phyloP scores from a whole-genome alignment of 2,329 filamentous ascomycete genomes.

The Neocatenulostroma microsporum region DNA sequence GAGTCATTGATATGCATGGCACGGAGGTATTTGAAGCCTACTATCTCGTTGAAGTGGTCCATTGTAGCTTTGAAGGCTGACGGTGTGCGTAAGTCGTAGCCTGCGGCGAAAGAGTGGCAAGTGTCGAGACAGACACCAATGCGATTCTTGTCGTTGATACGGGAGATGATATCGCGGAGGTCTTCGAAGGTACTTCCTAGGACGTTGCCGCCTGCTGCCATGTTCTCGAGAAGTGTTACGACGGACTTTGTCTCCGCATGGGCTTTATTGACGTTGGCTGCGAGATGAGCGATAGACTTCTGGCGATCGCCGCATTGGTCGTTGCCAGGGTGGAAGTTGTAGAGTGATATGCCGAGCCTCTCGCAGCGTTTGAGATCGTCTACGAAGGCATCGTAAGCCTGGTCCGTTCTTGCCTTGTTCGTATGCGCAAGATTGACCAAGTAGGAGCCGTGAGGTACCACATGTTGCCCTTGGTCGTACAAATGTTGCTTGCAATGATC shows the following conservation, averaged over 20 bases:
- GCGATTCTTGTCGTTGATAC: conserved; percentile 70
- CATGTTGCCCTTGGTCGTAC: conserved; percentile 64
- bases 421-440: conserved; percentile 90
- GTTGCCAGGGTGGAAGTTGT: conserved; percentile 95
- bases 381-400: conserved; percentile 78
- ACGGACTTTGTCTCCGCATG: conserved; percentile 66
- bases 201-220: conserved; percentile 84
- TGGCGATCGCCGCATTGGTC: conserved; percentile 56
- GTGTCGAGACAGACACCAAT: conserved; percentile 96
- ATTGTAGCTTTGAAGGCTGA: conserved; percentile 67
- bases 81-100: conserved; percentile 77
- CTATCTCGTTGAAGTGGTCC: conserved; percentile 63
- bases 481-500: conserved; percentile 58
- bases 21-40: conserved; percentile 71
- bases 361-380: conserved; percentile 86
- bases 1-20: conserved; percentile 93
- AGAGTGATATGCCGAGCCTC: conserved; percentile 75
- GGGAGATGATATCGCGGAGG: conserved; percentile 71
- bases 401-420: conserved; percentile 68
- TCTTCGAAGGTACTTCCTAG: conserved; percentile 82
- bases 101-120: conserved; percentile 90
- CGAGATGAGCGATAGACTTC: conserved; percentile 70
- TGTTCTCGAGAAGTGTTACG: conserved; percentile 84
- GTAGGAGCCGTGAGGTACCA: conserved; percentile 91
- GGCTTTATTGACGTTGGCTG: conserved; percentile 71